Conservation (phyloP, 768 basidiomycete genomes). For the Sarcomyxa edulis region DNA sequence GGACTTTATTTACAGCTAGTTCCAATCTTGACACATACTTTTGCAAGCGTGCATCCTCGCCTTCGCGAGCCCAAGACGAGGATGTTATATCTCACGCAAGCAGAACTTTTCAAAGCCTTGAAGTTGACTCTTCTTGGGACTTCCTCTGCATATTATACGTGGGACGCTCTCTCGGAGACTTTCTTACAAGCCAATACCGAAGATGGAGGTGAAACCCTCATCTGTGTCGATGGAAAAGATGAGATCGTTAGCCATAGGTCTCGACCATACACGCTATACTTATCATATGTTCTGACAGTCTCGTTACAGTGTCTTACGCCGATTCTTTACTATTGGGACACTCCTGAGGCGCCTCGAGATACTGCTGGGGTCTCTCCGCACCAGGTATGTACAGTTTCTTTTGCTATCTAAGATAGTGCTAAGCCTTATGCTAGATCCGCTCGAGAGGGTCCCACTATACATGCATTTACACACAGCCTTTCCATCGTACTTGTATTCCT, state of each 20-base stretch:
- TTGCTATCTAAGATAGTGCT: constrained; percentile 2
- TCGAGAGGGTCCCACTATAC: constrained; percentile 46
- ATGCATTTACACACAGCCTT: constrained; percentile 64
- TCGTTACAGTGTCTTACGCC: constrained; percentile 42
- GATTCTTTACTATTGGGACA: constrained; percentile 68
- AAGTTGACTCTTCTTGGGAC: constrained; percentile 57
- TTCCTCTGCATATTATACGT: constrained; percentile 61
- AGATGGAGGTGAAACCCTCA: constrained; percentile 24
- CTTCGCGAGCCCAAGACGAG: constrained; percentile 31
- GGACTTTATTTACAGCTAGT: neutral
- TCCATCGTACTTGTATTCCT: constrained; percentile 49
- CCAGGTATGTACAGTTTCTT: constrained; percentile 33
- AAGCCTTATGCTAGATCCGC: constrained; percentile 29
- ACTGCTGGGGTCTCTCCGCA: constrained; percentile 39
- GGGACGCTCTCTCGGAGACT: constrained; percentile 50
- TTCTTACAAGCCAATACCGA: constrained; percentile 45
- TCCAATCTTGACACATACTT: neutral
- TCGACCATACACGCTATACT: constrained; percentile 4
- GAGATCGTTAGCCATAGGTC: constrained; percentile 55
- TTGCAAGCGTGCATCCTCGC: constrained; percentile 42
- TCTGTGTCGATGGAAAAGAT: constrained; percentile 55
- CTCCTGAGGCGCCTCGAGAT: constrained; percentile 62
- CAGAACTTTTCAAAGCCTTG: constrained; percentile 48
- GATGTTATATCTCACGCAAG: constrained; percentile 38
- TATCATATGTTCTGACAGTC: neutral